These are phyloP conservation scores for Pyricularia sp. DNA, from an alignment of 2,329 filamentous ascomycete species.

Conservation along the genomic window DNA sequence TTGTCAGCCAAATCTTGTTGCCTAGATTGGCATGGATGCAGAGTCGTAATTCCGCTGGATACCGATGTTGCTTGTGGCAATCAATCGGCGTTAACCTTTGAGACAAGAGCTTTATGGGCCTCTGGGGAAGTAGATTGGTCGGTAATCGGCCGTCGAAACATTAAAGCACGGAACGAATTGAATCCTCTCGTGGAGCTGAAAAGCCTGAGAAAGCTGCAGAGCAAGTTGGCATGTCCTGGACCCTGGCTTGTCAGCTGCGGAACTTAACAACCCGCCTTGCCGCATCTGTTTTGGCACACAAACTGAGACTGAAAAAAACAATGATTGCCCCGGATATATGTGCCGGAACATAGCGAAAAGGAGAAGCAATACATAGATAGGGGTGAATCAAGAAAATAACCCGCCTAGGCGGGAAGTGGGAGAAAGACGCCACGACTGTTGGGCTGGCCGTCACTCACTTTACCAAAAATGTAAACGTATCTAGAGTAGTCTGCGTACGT, in stretches of 20 bases:
- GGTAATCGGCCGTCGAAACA: neutral
- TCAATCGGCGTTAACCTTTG: neutral
- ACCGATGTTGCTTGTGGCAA: neutral
- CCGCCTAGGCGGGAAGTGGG: neutral
- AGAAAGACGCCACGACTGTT: neutral
- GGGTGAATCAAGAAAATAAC: neutral
- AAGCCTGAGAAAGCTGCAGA: neutral
- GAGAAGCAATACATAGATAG: neutral
- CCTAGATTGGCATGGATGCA: neutral
- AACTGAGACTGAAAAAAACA: neutral
- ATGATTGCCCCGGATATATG: neutral
- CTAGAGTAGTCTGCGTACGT: too few species aligned
- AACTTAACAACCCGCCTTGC: neutral
- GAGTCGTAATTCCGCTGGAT: neutral
- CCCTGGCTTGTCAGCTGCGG: neutral
- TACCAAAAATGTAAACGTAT: too few species aligned
- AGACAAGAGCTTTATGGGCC: neutral
- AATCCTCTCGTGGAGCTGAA: neutral
- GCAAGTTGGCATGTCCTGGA: neutral
- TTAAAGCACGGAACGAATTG: neutral
- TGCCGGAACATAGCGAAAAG: neutral
- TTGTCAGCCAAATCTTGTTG: neutral
- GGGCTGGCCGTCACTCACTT: neutral
- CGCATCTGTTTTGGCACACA: neutral
- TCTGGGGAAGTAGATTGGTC: neutral